Evolutionary conservation across 257 asterid genomes (phyloP), one percentile per base, ranked within the genome.

Genomic region (Henckelia pumila): DNA sequence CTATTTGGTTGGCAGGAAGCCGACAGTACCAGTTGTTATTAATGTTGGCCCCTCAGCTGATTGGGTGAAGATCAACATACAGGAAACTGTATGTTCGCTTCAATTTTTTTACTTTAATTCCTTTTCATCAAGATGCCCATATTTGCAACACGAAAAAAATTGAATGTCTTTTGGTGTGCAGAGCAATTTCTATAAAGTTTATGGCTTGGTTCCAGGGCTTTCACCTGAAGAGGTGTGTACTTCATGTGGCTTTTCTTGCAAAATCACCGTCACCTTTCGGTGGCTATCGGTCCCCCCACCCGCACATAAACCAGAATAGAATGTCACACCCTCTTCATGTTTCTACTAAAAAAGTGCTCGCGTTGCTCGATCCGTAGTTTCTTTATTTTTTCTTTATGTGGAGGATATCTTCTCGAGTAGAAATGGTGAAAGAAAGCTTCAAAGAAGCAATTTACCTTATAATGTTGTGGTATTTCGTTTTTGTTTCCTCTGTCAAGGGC

Each of bases 11-110:
- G 61, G 75, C 83, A 92, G 98, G 76, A 70, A 84, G 82, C 86
- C 73, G 23, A 63, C 91, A 59, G 62, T 92, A 40, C 83, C 87
- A 72, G 86, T 84, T 75, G 98, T n/a, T n/a, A n/a, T n/a, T n/a
- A n/a, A 92, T 80, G 82, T 81, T 78, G 98, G 98, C 56, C 88
- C 95, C 65, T 88, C 96, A 35, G 98, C 98, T 73, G 96, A 92
- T 63, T 92, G 96, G 96, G 98, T 92, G 80, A 92, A 89, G 85
- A 84, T 92, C 80, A 92, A 83, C 70, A 85, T 92, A 56, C 95
- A 86, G 71, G 89, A 87, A 84, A 79, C 86, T 69, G 98, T 92
- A 87, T 44, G 91, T 83, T 73, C 60, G 65, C 52, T 26, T 66
- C 69, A 64, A 40, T 67, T 56, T 71, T 40, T 10, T 40, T 17